Percentiles rank a stretch among this genome's conserved stretches.
Conservation (phyloP, 345 rosid genomes). For the Linum lewisii region DNA sequence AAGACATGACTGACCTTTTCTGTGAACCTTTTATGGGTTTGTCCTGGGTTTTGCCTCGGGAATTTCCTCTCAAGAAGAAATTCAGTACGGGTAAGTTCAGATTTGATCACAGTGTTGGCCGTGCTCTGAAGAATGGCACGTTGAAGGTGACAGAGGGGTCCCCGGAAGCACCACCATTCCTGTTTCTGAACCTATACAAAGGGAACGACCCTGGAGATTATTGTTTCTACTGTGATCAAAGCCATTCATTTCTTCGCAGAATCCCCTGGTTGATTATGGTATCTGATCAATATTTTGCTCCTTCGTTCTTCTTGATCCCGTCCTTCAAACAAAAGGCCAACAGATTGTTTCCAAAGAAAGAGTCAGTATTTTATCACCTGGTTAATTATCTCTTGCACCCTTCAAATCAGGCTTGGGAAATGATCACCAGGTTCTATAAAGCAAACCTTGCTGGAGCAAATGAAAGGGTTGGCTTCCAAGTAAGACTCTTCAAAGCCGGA, state of each 20-base stretch:
- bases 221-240: conserved; percentile 10
- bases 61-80: conserved; percentile 6
- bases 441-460: conserved; percentile 13
- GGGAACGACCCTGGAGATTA: conserved; percentile 1
- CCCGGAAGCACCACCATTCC: conserved; percentile 1
- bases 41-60: conserved; percentile 15
- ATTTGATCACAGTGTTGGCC: conserved; percentile 7
- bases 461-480: conserved; percentile 14
- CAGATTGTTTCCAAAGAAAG: conserved; percentile 15
- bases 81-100: background rate
- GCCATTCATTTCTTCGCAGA: conserved; percentile 3
- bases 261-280: conserved; percentile 12
- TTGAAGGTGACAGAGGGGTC: background rate
- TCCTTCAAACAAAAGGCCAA: conserved; percentile 4
- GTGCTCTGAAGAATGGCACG: conserved; percentile 2
- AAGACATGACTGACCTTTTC: conserved; percentile 18
- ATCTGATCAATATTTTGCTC: conserved; percentile 16
- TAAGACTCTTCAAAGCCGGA: conserved; percentile 10
- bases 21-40: conserved; percentile 19
- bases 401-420: conserved; percentile 16
- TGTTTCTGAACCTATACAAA: conserved; percentile 5
- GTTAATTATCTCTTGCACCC: conserved; percentile 13
- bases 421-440: conserved; percentile 14
- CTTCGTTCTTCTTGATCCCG: conserved; percentile 9
- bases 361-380: conserved; percentile 9